These are phyloP conservation scores for Aureobasidium sp. DNA, from an alignment of 2,329 filamentous ascomycete genomes.

Conservation along the genomic window DNA sequence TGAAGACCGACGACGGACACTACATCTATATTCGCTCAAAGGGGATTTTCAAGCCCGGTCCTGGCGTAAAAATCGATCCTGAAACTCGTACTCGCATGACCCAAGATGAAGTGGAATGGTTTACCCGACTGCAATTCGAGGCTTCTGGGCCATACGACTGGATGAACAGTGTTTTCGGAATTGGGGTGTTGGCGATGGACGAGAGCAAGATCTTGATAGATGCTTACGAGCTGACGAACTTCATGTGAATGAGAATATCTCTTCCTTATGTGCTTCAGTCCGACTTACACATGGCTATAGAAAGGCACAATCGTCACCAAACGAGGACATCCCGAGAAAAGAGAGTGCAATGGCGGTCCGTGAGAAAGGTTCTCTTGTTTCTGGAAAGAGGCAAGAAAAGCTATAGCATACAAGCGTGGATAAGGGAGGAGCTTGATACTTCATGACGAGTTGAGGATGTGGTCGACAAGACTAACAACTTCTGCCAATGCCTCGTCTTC, in stretches of 20 bases:
- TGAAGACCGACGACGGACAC: slow-evolving; percentile 21
- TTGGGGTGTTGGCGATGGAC: slow-evolving; percentile 22
- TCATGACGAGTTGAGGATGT: background rate
- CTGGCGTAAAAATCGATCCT: background rate
- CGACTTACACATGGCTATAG: background rate
- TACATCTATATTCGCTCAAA: slow-evolving; percentile 22
- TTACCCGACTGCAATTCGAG: slow-evolving; percentile 23
- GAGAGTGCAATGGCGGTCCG: background rate
- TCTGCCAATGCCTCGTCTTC: slow-evolving; percentile 49
- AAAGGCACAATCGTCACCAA: no score
- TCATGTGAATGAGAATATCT: slow-evolving; percentile 3
- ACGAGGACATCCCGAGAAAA: background rate
- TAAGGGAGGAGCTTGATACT: background rate
- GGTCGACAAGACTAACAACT: slow-evolving; percentile 16
- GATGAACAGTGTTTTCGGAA: slow-evolving; percentile 21
- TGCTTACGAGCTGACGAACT: slow-evolving; percentile 23
- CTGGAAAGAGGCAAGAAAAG: background rate
- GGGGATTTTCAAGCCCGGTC: slow-evolving; percentile 18
- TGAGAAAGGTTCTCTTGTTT: background rate
- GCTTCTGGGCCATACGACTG: slow-evolving; percentile 21
- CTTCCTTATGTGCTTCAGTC: background rate
- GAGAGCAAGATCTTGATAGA: slow-evolving; percentile 22
- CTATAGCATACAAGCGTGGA: background rate
- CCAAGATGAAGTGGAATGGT: slow-evolving; percentile 23
- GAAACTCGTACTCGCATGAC: slow-evolving; percentile 16